Evolutionary conservation across 768 basidiomycete species (phyloP).

Genomic region (Filobasidium wieringae): DNA sequence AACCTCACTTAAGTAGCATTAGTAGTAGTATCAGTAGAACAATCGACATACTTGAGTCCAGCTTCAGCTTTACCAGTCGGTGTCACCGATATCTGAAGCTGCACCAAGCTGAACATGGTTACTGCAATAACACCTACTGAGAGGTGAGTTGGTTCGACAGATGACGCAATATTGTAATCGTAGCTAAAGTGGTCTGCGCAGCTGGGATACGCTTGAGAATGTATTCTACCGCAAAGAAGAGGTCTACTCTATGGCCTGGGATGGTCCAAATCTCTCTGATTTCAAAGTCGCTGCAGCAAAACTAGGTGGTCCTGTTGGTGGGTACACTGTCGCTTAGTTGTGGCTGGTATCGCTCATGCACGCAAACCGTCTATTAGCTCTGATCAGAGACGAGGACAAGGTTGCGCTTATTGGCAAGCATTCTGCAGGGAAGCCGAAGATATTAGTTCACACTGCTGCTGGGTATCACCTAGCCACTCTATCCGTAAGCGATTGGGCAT

Average conservation of each 20-base stretch:
- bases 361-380: conserved; percentile 45
- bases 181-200: conserved; percentile 1
- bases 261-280: conserved; percentile 64
- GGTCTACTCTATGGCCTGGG: conserved; percentile 69
- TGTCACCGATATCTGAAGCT: too few species aligned
- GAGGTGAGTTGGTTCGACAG: too few species aligned
- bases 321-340: conserved; percentile 15
- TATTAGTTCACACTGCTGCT: conserved; percentile 75
- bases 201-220: conserved; percentile 76
- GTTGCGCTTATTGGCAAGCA: conserved; percentile 54
- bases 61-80: too few species aligned
- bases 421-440: conserved; percentile 60
- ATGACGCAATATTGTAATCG: too few species aligned
- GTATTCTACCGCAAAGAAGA: conserved; percentile 75
- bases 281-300: conserved; percentile 69
- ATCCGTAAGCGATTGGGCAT: conserved; percentile 44
- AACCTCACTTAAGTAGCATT: too few species aligned
- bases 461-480: conserved; percentile 49
- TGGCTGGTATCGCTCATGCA: not conserved
- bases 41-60: too few species aligned
- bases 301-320: conserved; percentile 82
- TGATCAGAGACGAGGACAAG: conserved; percentile 76
- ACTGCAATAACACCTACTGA: too few species aligned
- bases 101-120: too few species aligned
- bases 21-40: too few species aligned